Evolutionary conservation across 192 early-diverging fungal genomes (phyloP), one percentile per base, ranked within the genome.

Genomic region (Podila minutissima): DNA sequence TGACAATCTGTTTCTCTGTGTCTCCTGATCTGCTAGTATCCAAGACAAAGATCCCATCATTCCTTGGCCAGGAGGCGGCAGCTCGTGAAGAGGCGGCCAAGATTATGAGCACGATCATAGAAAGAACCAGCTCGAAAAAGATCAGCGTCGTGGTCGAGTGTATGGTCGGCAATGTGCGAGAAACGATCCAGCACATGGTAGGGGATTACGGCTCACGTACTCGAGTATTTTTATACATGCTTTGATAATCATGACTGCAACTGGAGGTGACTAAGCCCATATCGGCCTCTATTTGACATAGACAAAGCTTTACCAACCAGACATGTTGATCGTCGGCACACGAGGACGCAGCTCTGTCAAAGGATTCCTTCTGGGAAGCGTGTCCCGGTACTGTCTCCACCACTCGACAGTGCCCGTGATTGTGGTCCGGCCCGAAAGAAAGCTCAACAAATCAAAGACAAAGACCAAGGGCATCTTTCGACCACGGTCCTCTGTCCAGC

Each of bases 251-350:
- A 46, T 46, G 41, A 11, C 12, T 13, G 0, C 9, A 41, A 41
- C 41, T 46, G 15, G 41, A 46, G 41, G 15, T 46, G 12, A 46
- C 15, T 46, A 46, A 46, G 15, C 15, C 41, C 41, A 46, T 46
- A 17, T 46, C 41, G 41, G 13, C 41, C 15, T 46, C 4, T 20
- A 20, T n/a, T 33, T 15, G 15, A 15, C 13, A 33, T 32, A 89
- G 88, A 89, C 86, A 33, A 71, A 78, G 19, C 71, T 89, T 58
- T 89, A 89, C 35, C 71, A 93, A 48, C 92, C 92, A 35, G 88
- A 90, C 13, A 87, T 91, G 83, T 73, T 93, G 7, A 86, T 93
- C 71, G 91, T 93, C 41, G 92, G 92, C 59, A 91, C 91, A n/a
- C 83, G 91, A 59, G 92, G 92, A 24, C 86, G 91, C 13, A 89